Conservation (phyloP, 179 eudicot genomes). For the Amaranthus tricolor region DNA sequence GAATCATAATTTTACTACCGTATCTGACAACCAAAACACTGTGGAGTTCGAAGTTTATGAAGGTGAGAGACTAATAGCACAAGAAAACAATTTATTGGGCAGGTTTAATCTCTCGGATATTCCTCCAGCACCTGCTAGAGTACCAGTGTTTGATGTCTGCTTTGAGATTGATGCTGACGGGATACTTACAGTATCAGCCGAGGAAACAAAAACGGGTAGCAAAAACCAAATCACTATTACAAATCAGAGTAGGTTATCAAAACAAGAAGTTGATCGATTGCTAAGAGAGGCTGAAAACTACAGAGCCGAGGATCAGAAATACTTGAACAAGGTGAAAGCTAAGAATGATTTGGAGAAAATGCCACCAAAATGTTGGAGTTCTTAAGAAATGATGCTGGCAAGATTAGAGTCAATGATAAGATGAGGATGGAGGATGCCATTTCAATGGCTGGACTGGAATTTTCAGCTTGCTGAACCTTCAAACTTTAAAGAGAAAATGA, state of each 20-base stretch:
- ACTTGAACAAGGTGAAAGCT: not conserved
- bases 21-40: not conserved
- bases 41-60: not conserved
- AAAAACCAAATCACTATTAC: not conserved
- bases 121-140: not conserved
- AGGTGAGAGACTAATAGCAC: not conserved
- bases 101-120: not conserved
- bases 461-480: not conserved
- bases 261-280: not conserved
- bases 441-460: not conserved
- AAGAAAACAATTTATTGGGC: not conserved
- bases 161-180: conserved; percentile 4
- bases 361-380: not conserved
- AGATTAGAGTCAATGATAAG: not conserved
- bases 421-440: not conserved
- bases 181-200: not conserved
- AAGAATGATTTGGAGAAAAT: conserved; percentile 10
- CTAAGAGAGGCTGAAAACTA: conserved; percentile 1
- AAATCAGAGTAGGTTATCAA: not conserved
- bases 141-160: not conserved
- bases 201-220: not conserved
- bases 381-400: not conserved
- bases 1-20: not conserved
- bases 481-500: not conserved
- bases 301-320: not conserved